Conservation (phyloP, 805 yeast species). For the Kregervanrija pseudodelftensis region DNA sequence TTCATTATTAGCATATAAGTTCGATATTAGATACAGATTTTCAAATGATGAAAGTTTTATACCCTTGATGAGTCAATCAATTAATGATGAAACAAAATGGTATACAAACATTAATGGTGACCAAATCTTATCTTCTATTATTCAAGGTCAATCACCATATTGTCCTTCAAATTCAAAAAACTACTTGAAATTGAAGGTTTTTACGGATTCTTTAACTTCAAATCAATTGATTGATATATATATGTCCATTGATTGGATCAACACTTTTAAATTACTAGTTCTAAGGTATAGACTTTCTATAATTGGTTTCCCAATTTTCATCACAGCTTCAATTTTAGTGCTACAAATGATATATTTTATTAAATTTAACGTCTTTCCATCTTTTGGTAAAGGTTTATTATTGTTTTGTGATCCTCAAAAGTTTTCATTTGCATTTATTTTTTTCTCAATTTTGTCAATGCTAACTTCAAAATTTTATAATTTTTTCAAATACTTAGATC, state of each 20-base stretch:
- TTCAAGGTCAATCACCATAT: constrained; percentile 64
- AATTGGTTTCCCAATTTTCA: constrained; percentile 60
- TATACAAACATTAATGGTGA: constrained; percentile 43
- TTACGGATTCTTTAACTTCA: constrained; percentile 35
- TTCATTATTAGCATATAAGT: constrained; percentile 48
- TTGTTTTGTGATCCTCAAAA: constrained; percentile 26
- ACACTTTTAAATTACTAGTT: constrained; percentile 61
- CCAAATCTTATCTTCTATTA: constrained; percentile 32
- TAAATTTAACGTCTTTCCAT: constrained; percentile 31
- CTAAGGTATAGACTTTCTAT: constrained; percentile 71
- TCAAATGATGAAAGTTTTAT: constrained; percentile 33
- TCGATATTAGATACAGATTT: constrained; percentile 24
- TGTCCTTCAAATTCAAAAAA: constrained; percentile 21
- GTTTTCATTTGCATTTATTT: constrained; percentile 19
- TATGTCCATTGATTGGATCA: constrained; percentile 43
- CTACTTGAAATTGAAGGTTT: constrained; percentile 36
- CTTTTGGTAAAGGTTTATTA: constrained; percentile 40
- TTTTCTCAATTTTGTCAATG: constrained; percentile 33
- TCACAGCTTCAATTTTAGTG: constrained; percentile 43
- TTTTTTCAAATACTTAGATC: constrained; percentile 35
- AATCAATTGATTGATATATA: constrained; percentile 32
- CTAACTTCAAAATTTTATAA: constrained; percentile 32
- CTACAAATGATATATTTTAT: constrained; percentile 47
- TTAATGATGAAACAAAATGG: constrained; percentile 73
- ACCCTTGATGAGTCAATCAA: constrained; percentile 65